Percentiles rank a stretch among this genome's conserved stretches.
Evolutionary conservation across 768 basidiomycete genomes (phyloP).

Genomic region (Podaxis rugospora): DNA sequence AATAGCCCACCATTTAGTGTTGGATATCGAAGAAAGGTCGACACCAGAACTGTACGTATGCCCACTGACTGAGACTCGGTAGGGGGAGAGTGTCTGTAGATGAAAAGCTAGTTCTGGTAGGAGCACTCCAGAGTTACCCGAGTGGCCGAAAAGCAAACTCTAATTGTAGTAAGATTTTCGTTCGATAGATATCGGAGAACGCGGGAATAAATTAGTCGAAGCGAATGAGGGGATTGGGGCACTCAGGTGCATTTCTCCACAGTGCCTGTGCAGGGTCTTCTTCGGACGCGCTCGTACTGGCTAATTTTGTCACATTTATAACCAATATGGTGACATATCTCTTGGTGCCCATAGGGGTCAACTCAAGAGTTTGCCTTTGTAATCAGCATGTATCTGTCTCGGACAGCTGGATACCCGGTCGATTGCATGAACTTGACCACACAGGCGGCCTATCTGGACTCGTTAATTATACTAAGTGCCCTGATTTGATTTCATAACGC

Average conservation of each 20-base stretch:
- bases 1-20: background rate
- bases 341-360: background rate
- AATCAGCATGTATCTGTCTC: background rate
- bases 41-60: background rate
- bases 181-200: conserved; percentile 1
- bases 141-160: background rate
- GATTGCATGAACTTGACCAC: background rate
- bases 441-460: background rate
- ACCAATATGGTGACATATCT: background rate
- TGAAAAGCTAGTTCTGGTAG: background rate
- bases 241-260: background rate
- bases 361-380: background rate
- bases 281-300: conserved; percentile 6
- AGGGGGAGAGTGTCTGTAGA: background rate
- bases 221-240: background rate
- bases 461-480: background rate
- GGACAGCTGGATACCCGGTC: background rate
- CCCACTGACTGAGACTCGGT: background rate
- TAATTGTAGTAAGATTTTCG: background rate
- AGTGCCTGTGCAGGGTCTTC: background rate
- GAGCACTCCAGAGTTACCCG: background rate
- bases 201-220: conserved; percentile 4
- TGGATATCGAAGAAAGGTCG: background rate
- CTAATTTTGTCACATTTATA: background rate
- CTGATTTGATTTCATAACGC: background rate